Evolutionary conservation across 495 filamentous ascomycete genomes (phyloP).

Genomic region (Penicillium riverlandense): DNA sequence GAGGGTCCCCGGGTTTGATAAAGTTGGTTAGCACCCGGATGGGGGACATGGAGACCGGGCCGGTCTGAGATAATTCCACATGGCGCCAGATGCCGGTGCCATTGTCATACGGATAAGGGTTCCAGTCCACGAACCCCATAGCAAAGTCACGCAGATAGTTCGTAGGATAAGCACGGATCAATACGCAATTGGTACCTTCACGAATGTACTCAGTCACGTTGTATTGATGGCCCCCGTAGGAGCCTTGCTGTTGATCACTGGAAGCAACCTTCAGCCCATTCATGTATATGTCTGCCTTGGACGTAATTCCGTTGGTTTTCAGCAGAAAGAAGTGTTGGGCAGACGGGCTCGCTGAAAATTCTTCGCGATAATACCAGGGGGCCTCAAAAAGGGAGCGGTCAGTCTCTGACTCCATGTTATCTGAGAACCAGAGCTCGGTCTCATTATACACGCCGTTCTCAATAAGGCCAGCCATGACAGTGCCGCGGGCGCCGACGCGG

Average conservation of each 20-base stretch:
- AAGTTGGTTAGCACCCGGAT: conserved; percentile 43
- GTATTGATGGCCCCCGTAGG: conserved; percentile 49
- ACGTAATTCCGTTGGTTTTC: conserved; percentile 52
- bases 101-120: conserved; percentile 53
- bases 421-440: conserved; percentile 48
- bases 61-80: conserved; percentile 51
- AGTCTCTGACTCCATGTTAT: conserved; percentile 37
- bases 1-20: conserved; percentile 11
- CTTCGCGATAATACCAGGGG: conserved; percentile 57
- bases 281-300: conserved; percentile 53
- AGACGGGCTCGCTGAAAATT: conserved; percentile 36
- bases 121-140: conserved; percentile 60
- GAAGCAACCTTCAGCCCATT: conserved; percentile 49
- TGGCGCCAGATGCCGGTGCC: conserved; percentile 57
- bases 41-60: conserved; percentile 42
- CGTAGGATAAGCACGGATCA: conserved; percentile 49
- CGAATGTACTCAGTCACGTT: conserved; percentile 40
- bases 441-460: conserved; percentile 48
- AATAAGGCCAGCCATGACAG: conserved; percentile 53
- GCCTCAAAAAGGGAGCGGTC: conserved; percentile 40
- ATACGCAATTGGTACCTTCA: conserved; percentile 39
- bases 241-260: conserved; percentile 43
- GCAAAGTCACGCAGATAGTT: conserved; percentile 53
- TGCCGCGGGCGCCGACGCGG: conserved; percentile 41
- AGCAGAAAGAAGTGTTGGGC: conserved; percentile 43